Base-by-base conservation (phyloP, 2,329 filamentous ascomycete species). In the Colletotrichum musicola region DNA sequence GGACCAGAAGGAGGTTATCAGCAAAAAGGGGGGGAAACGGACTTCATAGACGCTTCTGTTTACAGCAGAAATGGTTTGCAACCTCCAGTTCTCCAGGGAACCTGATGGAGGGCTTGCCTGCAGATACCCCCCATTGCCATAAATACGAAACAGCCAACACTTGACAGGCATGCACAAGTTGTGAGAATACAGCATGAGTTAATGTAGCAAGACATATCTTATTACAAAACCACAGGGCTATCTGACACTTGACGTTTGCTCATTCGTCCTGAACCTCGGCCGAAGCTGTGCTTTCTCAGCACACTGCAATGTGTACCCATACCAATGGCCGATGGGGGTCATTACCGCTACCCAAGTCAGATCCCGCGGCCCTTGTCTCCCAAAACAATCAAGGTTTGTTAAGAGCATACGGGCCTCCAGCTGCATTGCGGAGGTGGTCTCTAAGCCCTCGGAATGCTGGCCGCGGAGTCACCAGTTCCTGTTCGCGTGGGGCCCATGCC, bases 401-500 rank as follows among this genome's bases (percentile, higher is more conserved):
- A 62, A 35, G 54, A 62, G 12, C 35, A 30, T n/a, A 46, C 25
- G 14, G 49, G 59, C 22, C 66, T 56, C 55, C 57, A 56, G 18
- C 66, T 65, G 35, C 66, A 69, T 16, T 69, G 35, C 20, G 64
- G 57, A 51, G 67, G 64, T 38, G 67, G 67, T 56, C 53, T 62
- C 69, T 70, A 70, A 58, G 66, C 66, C 55, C 57, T 70, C 30
- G 47, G 54, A 50, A 67, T 54, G 53, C 67, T 75, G 70, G 77
- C 75, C 49, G 69, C 65, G 55, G 77, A 80, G 49, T 78, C 66
- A 6, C 76, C 75, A 25, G 77, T 77, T 35, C 79, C 78, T n/a
- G 75, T 75, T 57, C 80, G 75, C 46, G 75, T 75, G 7, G 75
- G 71, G 3, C 72, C 72, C 22, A 77, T 75, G 1, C 78, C 79